Conservation (phyloP, 2,329 filamentous ascomycete genomes). For the Dryadomyces quercivorus region DNA sequence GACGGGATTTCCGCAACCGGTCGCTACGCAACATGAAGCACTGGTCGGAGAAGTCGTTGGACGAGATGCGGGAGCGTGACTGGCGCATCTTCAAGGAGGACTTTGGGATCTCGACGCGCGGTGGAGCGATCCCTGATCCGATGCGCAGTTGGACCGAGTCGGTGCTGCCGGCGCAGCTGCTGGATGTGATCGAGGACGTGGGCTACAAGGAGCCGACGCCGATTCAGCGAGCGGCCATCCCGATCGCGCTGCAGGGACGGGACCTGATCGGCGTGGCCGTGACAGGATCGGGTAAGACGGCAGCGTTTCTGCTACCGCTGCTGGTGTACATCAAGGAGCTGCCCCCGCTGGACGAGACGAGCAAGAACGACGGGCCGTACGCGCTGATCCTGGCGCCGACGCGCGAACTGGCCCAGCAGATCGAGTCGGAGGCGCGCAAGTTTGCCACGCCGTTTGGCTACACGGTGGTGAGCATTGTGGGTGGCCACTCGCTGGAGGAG, state of each 20-base stretch:
- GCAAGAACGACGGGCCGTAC: conserved; percentile 91
- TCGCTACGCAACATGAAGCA: conserved; percentile 70
- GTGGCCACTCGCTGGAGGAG: conserved; percentile 89
- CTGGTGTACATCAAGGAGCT: conserved; percentile 91
- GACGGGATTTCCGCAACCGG: conserved; percentile 59
- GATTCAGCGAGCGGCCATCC: conserved; percentile 89
- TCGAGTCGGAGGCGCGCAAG: conserved; percentile 85
- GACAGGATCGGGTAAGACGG: conserved; percentile 97
- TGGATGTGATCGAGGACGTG: conserved; percentile 71
- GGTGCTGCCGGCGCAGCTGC: conserved; percentile 58
- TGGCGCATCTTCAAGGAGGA: conserved; percentile 99
- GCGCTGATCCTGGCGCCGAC: conserved; percentile 95
- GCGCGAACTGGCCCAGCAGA: conserved; percentile 94
- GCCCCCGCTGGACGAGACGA: conserved; percentile 69
- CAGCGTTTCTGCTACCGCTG: conserved; percentile 82
- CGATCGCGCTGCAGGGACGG: conserved; percentile 80
- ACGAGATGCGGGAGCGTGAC: conserved; percentile 92
- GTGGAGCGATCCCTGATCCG: conserved; percentile 81
- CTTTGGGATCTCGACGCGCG: conserved; percentile 92
- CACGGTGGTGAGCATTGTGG: conserved; percentile 93
- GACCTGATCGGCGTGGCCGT: conserved; percentile 98
- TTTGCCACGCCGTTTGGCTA: conserved; percentile 87
- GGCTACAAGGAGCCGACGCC: conserved; percentile 88
- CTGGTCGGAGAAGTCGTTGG: conserved; percentile 87
- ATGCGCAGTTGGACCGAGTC: conserved; percentile 95